Base-by-base conservation (phyloP, 345 rosid genomes). In the Citrus sp. region DNA sequence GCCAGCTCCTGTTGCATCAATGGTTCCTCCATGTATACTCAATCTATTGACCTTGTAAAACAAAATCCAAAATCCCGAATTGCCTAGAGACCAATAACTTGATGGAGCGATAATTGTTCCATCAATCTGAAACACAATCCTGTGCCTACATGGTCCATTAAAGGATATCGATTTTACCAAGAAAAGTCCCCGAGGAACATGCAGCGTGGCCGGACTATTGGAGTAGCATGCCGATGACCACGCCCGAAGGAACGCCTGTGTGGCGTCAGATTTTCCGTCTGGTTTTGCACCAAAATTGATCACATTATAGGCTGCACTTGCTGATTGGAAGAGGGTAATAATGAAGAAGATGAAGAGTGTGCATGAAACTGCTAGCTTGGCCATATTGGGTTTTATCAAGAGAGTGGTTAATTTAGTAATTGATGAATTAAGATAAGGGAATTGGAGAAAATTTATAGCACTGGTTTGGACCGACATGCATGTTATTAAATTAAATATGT, bases 31-130 rank as follows among this genome's bases (percentile, higher is more conserved):
- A n/a, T 30, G 24, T 7, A 85, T 21, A 21, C 67, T 72, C 19
- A 85, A 38, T 21, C 75, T 37, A 1, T 14, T n/a, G 3, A 85
- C 77, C 59, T 58, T 64, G n/a, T 72, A 74, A 78, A 85, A 82
- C 80, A 82, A 18, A 42, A 85, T 85, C 88, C 88, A 85, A 73
- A 49, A 80, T 8, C 84, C 82, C 42, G 82, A 80, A 9, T n/a
- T 79, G 3, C 86, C 82, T 5, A 83, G 67, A 4, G 70, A 63
- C 74, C 77, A 72, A n/a, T 80, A 80, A 54, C 84, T 66, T 5
- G 78, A 2, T 10, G 88, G 82, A 19, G 84, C 88, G 8, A 83
- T 58, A 37, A 85, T 70, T 16, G 30, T 80, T 19, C 88, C 88
- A 32, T 76, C 75, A 34, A 80, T 76, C 51, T 6, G 54, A 46